A percentile compares a stretch with the other conserved stretches of the same genome.
Evolutionary conservation across 352 stramenopile genomes (phyloP).

Genomic region (Globisporangium canariense): DNA sequence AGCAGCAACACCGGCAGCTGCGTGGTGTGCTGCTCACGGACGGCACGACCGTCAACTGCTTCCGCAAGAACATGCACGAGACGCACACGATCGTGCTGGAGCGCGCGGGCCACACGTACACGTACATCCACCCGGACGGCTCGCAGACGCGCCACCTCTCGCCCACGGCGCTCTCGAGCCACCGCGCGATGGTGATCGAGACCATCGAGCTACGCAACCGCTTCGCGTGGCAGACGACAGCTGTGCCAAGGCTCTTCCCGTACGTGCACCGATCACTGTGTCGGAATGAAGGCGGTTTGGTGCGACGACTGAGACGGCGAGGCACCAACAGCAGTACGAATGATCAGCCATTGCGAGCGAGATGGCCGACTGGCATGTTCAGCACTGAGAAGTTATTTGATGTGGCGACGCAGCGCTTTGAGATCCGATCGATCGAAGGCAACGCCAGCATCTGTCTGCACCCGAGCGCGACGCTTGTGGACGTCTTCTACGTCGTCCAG

Average conservation of each 20-base stretch:
- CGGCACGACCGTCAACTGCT: conserved; percentile 44
- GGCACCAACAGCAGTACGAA: background rate
- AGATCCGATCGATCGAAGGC: conserved; percentile 70
- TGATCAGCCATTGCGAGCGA: conserved; percentile 19
- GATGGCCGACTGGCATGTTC: conserved; percentile 29
- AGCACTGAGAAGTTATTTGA: conserved; percentile 31
- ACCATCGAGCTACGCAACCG: conserved; percentile 55
- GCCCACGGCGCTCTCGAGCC: conserved; percentile 44
- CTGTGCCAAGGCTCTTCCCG: conserved; percentile 18
- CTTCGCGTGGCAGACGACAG: conserved; percentile 24
- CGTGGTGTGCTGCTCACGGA: conserved; percentile 53
- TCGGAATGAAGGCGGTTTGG: background rate
- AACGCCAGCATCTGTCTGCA: conserved; percentile 40
- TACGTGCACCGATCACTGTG: conserved; percentile 41
- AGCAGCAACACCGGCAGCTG: conserved; percentile 3
- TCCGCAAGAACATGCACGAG: conserved; percentile 40
- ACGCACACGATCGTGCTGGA: conserved; percentile 65
- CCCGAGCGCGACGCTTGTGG: conserved; percentile 31
- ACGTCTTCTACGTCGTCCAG: conserved; percentile 33
- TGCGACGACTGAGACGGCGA: background rate
- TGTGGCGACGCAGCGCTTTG: conserved; percentile 28
- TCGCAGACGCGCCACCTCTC: conserved; percentile 52
- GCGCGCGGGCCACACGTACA: conserved; percentile 51
- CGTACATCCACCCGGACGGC: conserved; percentile 48
- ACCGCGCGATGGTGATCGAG: conserved; percentile 39